Evolutionary conservation across 345 rosid genomes (phyloP), one percentile per base, ranked within the genome.

Genomic region (Melaleuca alternifolia): DNA sequence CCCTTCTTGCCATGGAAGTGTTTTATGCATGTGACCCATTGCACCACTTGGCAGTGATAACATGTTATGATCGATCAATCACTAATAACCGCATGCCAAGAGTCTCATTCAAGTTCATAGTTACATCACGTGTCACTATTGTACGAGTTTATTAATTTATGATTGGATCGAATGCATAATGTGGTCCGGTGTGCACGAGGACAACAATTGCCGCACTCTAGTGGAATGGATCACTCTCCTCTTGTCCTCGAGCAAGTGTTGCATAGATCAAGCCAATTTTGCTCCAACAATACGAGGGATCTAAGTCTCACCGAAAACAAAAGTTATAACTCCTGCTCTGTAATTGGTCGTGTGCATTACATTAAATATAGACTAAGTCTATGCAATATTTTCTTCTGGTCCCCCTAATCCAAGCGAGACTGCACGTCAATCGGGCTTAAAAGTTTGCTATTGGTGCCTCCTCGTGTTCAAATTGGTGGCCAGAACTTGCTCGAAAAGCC

Each of bases 141-240:
- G 11, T 24, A 5, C 1, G 0, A 8, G 33, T 0, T 33, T 65
- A 20, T 33, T 16, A 7, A 1, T 33, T 3, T 33, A 65, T 44
- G 4, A 6, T 24, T 18, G 0, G 3, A 18, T 71, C 4, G 10
- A 3, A 5, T 24, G 6, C 24, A 37, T 21, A 0, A 3, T 18
- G 24, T 41, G 2, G 24, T 71, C 12, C 7, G 7, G 2, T 9
- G n/a, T 23, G 61, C n/a, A 5, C 9, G 5, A 23, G 61, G 12
- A 54, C 61, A 7, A 24, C 24, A 4, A 8, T 8, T 54, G 26
- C 57, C 57, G 20, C 23, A 23, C 57, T 54, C 24, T 10, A 20
- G 57, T 20, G 26, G 26, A 54, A 54, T 54, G 7, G 20, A 21
- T 54, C 26, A 21, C 57, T 7, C 21, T 54, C 2, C 26, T 20